A percentile compares a stretch with the other conserved stretches of the same genome.
Conservation (phyloP, 2,329 filamentous ascomycete genomes). For the Alternaria triticimaculans region DNA sequence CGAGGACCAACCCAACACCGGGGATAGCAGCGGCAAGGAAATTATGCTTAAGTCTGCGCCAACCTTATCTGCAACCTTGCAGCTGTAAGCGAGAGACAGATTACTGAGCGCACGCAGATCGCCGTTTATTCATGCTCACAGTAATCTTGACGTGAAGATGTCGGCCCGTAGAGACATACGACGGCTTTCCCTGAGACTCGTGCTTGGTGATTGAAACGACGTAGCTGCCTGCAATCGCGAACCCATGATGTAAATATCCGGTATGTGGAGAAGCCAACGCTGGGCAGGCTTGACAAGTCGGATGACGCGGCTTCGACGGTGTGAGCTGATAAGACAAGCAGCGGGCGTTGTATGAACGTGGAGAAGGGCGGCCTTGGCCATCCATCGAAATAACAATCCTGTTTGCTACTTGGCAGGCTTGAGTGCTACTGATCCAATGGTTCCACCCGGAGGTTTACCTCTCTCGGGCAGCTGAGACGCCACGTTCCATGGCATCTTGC, state of each 20-base stretch:
- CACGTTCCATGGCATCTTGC: constrained; percentile 21
- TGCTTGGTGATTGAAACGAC: background rate
- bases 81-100: constrained; percentile 38
- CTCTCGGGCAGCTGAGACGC: constrained; percentile 41
- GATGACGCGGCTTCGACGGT: constrained; percentile 44
- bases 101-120: constrained; percentile 9
- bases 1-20: constrained; percentile 18
- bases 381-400: constrained; percentile 38
- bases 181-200: background rate
- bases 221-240: background rate
- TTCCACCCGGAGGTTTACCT: constrained; percentile 41
- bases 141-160: background rate
- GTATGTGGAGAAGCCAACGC: constrained; percentile 18
- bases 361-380: constrained; percentile 33
- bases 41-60: constrained; percentile 47
- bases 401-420: constrained; percentile 44
- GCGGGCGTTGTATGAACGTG: constrained; percentile 25
- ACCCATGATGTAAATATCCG: constrained; percentile 1
- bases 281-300: constrained; percentile 19
- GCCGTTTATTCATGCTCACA: background rate
- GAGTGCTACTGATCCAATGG: constrained; percentile 41
- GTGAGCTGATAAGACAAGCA: constrained; percentile 26
- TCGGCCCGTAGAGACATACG: background rate
- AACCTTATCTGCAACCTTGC: constrained; percentile 45
- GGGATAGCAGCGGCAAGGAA: constrained; percentile 35